Conservation (phyloP, 106 monocot species). For the Chionographis japonica region DNA sequence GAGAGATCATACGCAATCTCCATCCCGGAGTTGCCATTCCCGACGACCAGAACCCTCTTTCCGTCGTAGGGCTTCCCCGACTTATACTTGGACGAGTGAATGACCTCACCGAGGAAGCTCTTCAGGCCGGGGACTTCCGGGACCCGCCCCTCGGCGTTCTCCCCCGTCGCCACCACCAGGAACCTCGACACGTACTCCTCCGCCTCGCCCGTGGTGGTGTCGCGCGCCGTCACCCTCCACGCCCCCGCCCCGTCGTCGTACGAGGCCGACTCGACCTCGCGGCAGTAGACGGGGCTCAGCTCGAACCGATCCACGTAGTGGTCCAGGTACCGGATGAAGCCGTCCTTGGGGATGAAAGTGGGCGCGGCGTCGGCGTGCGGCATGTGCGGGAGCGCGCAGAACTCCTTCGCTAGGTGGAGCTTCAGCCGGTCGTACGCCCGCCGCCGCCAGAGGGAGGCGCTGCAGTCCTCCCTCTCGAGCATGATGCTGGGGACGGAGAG, state of each 20-base stretch:
- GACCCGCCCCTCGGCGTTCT: slow-evolving; percentile 11
- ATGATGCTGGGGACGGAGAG: slow-evolving; percentile 9
- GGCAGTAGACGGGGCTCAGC: background rate
- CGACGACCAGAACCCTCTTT: slow-evolving; percentile 13
- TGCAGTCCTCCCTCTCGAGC: slow-evolving; percentile 14
- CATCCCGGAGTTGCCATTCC: slow-evolving; percentile 29
- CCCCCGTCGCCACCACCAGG: slow-evolving; percentile 25
- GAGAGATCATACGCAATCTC: slow-evolving; percentile 26
- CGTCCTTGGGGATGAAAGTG: slow-evolving; percentile 4
- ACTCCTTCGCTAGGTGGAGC: slow-evolving; percentile 22
- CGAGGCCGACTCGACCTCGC: background rate
- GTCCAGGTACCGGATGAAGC: slow-evolving; percentile 18
- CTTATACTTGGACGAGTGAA: slow-evolving; percentile 17
- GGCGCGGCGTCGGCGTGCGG: slow-evolving; percentile 1
- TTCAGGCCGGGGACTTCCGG: slow-evolving; percentile 14
- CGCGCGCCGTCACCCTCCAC: background rate
- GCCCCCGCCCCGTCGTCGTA: background rate
- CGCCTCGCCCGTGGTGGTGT: background rate
- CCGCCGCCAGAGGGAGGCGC: slow-evolving; percentile 10
- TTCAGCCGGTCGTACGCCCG: slow-evolving; percentile 19
- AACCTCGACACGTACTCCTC: slow-evolving; percentile 3
- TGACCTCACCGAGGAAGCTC: slow-evolving; percentile 9
- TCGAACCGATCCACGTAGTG: slow-evolving; percentile 10
- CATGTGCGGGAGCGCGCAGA: slow-evolving; percentile 20
- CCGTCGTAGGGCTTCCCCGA: background rate